Base-by-base conservation (phyloP, 164 flowering plant genomes). In the Vitis labrusca region DNA sequence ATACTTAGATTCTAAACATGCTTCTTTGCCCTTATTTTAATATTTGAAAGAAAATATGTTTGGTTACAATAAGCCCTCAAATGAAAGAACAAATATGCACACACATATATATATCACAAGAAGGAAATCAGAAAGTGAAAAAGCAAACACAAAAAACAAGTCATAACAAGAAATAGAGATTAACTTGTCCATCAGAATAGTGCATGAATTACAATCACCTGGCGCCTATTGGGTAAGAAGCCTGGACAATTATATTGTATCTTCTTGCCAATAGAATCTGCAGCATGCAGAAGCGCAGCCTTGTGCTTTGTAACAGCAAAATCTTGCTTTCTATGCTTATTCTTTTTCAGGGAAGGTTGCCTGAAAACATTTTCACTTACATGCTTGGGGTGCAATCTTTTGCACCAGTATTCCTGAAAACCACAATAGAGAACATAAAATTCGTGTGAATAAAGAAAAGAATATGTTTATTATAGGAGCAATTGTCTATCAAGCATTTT, bases 381-480 rank as follows among this genome's bases (percentile, higher is more conserved):
- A 83, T 90, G 65, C 75, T 95, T 89, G 15, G 99, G 99, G 66
- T 95, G 99, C 84, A 87, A 78, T 68, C 89, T 83, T 84, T 95
- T 95, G 84, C 98, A 93, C 99, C 99, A 95, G 78, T 93, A 95
- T 76, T 93, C 99, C 99, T 95, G 85, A 64, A 75, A 32, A 71
- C 15, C 61, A 10, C 49, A 23, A 64, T 17, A 54, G 66, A 50
- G 49, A 65, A 63, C 16, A 57, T 44, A 61, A 8, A 54, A 32
- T 60, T 32, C 50, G 14, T 8, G 59, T 32, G n/a, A 8, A 64
- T 16, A 30, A 29, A 13, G n/a, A 52, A 48, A 13, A 63, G 5
- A 58, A 61, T 19, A 48, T 23, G 27, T 23, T 23, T 23, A 23
- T 23, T 37, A 60, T 50, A 51, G 10, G 14, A 0, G 12, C 44